A percentile compares a stretch with the other conserved stretches of the same genome.
Evolutionary conservation across 2,329 filamentous ascomycete genomes (phyloP).

Genomic region (Fusarium fracticaudum): DNA sequence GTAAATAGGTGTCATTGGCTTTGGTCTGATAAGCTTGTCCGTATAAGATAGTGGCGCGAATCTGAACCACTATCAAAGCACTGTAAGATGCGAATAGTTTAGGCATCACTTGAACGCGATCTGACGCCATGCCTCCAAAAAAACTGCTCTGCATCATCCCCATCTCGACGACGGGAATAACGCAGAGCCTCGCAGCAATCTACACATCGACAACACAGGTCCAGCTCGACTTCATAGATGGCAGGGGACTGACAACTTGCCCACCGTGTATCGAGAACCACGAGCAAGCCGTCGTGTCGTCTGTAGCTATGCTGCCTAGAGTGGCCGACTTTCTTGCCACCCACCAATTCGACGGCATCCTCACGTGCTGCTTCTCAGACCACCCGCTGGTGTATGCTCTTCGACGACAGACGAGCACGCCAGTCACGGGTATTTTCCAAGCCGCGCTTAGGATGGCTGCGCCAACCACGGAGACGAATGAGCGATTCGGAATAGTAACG

Average conservation of each 20-base stretch:
- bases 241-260: neutral
- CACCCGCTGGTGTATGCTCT: neutral
- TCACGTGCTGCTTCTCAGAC: neutral
- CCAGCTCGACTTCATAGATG: neutral
- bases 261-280: neutral
- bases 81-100: neutral
- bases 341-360: neutral
- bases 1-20: neutral
- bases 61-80: neutral
- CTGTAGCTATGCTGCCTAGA: neutral
- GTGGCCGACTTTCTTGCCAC: neutral
- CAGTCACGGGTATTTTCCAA: neutral
- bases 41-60: neutral
- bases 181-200: neutral
- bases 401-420: neutral
- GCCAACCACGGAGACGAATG: neutral
- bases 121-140: neutral
- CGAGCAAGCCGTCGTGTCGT: neutral
- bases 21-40: neutral
- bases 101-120: neutral
- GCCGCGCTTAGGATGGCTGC: neutral
- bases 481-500: neutral
- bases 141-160: neutral
- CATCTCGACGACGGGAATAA: neutral
- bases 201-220: neutral